These are phyloP conservation scores for Phyllachora maydis DNA, from an alignment of 2,329 filamentous ascomycete species.

Conservation along the genomic window DNA sequence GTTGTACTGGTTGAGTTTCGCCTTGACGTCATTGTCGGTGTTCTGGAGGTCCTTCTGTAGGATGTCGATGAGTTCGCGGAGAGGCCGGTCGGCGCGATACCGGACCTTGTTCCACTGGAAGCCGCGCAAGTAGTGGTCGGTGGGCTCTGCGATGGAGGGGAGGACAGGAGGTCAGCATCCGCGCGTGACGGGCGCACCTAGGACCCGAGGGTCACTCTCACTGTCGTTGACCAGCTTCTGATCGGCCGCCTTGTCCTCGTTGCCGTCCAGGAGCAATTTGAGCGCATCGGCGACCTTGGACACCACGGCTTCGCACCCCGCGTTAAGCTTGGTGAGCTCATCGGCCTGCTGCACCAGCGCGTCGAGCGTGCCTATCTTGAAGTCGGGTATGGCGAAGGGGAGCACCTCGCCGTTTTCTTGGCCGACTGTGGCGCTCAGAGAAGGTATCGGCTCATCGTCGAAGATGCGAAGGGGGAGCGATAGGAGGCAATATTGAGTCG, in stretches of 20 bases:
- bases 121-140: conserved; percentile 72
- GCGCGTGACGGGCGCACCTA: no score
- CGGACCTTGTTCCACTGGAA: conserved; percentile 98
- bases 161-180: no score
- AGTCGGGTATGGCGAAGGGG: conserved; percentile 70
- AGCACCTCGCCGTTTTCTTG: conserved; percentile 56
- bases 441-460: conserved; percentile 63
- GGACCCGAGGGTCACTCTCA: conserved; percentile 24
- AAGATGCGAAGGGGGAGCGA: conserved; percentile 80
- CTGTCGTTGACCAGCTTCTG: conserved; percentile 93
- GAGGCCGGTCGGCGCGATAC: conserved; percentile 79
- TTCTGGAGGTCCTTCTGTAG: conserved; percentile 85
- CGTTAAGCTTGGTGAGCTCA: conserved; percentile 75
- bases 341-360: conserved; percentile 91
- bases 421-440: conserved; percentile 51
- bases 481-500: conserved; percentile 62
- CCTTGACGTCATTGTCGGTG: conserved; percentile 89
- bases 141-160: conserved; percentile 46
- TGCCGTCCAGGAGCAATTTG: conserved; percentile 61
- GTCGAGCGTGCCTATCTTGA: conserved; percentile 96
- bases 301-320: conserved; percentile 61
- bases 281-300: conserved; percentile 77
- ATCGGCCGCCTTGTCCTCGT: conserved; percentile 61
- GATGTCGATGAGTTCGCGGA: conserved; percentile 69
- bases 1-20: conserved; percentile 90